Evolutionary conservation across 371 early-diverging fungal genomes (phyloP).

Genomic region (Lichtheimia ramosa): DNA sequence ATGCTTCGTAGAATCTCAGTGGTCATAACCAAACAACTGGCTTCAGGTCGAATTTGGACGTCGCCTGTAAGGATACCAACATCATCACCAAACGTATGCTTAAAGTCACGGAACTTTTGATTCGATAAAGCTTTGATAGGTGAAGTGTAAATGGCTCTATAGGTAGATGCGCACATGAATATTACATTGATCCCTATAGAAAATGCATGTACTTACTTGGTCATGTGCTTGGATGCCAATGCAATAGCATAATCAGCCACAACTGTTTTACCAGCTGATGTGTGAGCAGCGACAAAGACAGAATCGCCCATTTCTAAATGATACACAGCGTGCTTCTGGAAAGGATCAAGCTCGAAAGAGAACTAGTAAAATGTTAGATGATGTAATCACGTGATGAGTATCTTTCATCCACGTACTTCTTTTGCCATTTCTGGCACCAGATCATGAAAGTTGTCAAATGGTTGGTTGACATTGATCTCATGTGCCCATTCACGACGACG

Average conservation of each 20-base stretch:
- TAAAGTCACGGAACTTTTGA: constrained; percentile 99
- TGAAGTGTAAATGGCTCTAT: constrained; percentile 96
- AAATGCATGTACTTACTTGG: constrained; percentile 53
- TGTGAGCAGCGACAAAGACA: constrained; percentile 99
- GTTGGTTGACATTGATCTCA: constrained; percentile 80
- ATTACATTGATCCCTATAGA: no score
- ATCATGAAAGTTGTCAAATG: constrained; percentile 85
- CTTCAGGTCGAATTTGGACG: constrained; percentile 96
- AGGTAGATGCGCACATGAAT: not conserved
- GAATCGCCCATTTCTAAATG: constrained; percentile 93
- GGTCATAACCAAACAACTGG: constrained; percentile 98
- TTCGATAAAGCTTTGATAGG: constrained; percentile 99
- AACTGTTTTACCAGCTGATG: constrained; percentile 99
- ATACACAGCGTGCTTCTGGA: constrained; percentile 98
- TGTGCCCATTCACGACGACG: constrained; percentile 89
- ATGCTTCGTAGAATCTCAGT: constrained; percentile 99
- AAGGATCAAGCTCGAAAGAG: constrained; percentile 97
- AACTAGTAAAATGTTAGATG: constrained; percentile 45
- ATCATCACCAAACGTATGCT: constrained; percentile 84
- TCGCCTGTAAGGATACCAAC: constrained; percentile 99
- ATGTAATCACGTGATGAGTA: not conserved
- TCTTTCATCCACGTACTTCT: constrained; percentile 37
- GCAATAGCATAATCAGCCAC: constrained; percentile 99
- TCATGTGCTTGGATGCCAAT: constrained; percentile 93
- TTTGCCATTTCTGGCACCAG: constrained; percentile 82